Evolutionary conservation across 2,329 filamentous ascomycete genomes (phyloP), one percentile per base, ranked within the genome.

Genomic region (Phialophora macrospora): DNA sequence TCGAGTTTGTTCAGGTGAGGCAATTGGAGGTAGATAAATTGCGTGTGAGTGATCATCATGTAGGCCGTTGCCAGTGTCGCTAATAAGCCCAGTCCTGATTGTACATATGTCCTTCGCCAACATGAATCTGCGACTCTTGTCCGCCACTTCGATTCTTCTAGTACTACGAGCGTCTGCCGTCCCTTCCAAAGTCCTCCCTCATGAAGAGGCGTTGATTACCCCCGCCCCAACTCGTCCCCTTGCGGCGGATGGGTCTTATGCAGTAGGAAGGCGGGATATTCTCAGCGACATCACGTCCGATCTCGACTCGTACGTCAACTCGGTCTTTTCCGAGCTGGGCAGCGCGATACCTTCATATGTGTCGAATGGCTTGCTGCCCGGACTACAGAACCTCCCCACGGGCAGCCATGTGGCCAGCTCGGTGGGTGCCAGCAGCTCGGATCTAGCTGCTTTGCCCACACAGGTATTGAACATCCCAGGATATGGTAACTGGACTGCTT

Each of bases 401-500:
- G 87, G 87, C 41, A 79, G 79, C 48, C 78, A 80, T 6, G 90
- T 91, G 1, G 77, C 85, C 73, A 88, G 84, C 69, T 85, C 84
- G 41, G 80, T 91, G 4, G 86, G 85, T 1, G 80, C 92, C 38
- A 80, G 81, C 60, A 83, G 86, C 65, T 77, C 78, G 34, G 84
- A 89, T 60, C 74, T 92, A 44, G 82, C 78, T 55, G 87, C 88
- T 1, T 79, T 83, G 63, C 90, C 90, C 0, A 91, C 89, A 0
- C 84, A 90, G 68, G 89, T 90, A 4, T 77, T 92, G 66, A 92
- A 92, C 69, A 75, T 92, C 8, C 89, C 89, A 77, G 80, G 81
- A 11, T 90, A 90, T 70, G 90, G 83, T n/a, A 93, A 93, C 69
- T 93, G 89, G 87, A 93, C 90, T 1, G 81, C 88, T n/a, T 77